Conservation (phyloP, 106 monocot genomes). For the Dendrobium chrysotoxum region DNA sequence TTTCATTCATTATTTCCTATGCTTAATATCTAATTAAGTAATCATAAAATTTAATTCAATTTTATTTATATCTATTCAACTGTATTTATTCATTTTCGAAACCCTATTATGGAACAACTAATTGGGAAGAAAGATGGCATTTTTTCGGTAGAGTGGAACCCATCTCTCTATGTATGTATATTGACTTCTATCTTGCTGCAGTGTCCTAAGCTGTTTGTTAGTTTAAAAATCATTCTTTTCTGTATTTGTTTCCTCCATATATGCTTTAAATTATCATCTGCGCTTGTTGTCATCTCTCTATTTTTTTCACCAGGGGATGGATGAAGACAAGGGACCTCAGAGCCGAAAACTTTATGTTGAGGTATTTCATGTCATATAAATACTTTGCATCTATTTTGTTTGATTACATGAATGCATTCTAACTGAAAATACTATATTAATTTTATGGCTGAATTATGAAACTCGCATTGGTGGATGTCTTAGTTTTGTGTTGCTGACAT, state of each 20-base stretch:
- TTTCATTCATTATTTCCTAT: neutral
- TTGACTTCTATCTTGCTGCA: neutral
- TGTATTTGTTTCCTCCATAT: neutral
- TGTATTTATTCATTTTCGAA: no score
- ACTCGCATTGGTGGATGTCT: neutral
- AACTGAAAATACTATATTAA: no score
- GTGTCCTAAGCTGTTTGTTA: neutral
- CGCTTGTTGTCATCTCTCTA: neutral
- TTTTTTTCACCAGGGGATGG: conserved; percentile 60
- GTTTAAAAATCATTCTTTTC: neutral
- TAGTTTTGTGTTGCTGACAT: neutral
- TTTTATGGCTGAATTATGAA: no score
- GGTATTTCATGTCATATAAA: conserved; percentile 29
- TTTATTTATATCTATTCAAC: no score
- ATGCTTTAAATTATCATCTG: neutral
- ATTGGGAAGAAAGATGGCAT: no score
- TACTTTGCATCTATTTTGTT: neutral
- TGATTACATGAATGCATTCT: no score
- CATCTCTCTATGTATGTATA: no score
- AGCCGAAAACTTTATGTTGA: conserved; percentile 87
- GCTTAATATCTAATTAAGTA: no score
- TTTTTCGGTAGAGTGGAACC: no score
- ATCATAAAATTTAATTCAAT: no score
- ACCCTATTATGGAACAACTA: no score
- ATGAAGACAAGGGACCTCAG: conserved; percentile 86